phyloP scores from a whole-genome alignment of 176 grass and related monocot species.

The Microstegium vimineum region DNA sequence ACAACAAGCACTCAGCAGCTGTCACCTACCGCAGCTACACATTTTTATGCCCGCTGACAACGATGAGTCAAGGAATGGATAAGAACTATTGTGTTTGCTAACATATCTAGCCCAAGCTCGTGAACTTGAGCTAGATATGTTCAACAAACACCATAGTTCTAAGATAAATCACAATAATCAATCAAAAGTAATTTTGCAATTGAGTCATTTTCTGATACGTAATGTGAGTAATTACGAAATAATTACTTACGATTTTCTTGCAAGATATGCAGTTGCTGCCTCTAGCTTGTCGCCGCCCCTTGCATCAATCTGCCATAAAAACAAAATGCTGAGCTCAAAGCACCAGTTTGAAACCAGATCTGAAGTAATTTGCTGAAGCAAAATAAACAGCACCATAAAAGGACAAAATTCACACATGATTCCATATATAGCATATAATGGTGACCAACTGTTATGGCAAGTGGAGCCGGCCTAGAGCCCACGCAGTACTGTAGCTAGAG shows the following conservation, averaged over 20 bases:
- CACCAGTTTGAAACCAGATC: neutral
- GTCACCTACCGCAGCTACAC: neutral
- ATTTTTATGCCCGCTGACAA: neutral
- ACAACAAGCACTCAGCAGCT: neutral
- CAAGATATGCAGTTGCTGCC: slow-evolving; percentile 75
- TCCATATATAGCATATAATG: neutral
- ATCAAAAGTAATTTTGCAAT: neutral
- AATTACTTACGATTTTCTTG: slow-evolving; percentile 48
- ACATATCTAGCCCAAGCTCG: too few species aligned
- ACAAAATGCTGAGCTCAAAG: neutral
- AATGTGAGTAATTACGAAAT: neutral
- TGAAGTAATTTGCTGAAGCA: neutral
- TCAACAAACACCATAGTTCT: neutral
- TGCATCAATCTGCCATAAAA: slow-evolving; percentile 42
- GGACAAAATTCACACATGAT: neutral
- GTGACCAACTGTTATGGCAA: too few species aligned
- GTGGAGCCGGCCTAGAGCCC: too few species aligned
- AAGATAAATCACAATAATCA: neutral
- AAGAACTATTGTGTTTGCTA: neutral
- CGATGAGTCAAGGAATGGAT: neutral
- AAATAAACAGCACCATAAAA: neutral
- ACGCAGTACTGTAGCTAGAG: too few species aligned
- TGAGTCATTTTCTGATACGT: neutral
- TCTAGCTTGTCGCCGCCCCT: slow-evolving; percentile 49
- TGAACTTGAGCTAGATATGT: neutral